These are phyloP conservation scores for Cladosporium halotolerans DNA, from an alignment of 2,329 filamentous ascomycete species.

Conservation along the genomic window DNA sequence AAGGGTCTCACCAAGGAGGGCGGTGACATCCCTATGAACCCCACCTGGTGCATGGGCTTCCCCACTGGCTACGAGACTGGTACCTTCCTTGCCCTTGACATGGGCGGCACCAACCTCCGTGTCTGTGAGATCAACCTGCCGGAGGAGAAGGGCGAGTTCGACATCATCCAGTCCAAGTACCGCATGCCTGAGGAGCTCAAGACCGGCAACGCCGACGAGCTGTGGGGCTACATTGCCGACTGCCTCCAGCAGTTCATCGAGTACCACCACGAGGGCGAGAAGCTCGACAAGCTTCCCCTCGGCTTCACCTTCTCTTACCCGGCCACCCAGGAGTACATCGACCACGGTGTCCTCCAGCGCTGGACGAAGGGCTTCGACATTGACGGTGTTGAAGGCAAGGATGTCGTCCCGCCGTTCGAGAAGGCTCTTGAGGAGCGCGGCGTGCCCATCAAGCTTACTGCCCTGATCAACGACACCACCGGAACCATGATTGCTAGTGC, in stretches of 20 bases:
- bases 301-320: slow-evolving; percentile 97
- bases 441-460: slow-evolving; percentile 85
- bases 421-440: slow-evolving; percentile 67
- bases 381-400: slow-evolving; percentile 79
- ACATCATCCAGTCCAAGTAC: slow-evolving; percentile 95
- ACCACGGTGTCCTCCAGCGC: slow-evolving; percentile 83
- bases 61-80: slow-evolving; percentile 83
- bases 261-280: slow-evolving; percentile 65
- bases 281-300: slow-evolving; percentile 64
- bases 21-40: slow-evolving; percentile 96
- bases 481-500: slow-evolving; percentile 93
- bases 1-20: slow-evolving; percentile 87
- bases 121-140: slow-evolving; percentile 90
- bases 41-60: slow-evolving; percentile 89
- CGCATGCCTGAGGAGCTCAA: slow-evolving; percentile 90
- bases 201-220: slow-evolving; percentile 72
- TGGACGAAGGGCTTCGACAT: slow-evolving; percentile 99
- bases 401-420: slow-evolving; percentile 85
- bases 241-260: slow-evolving; percentile 87
- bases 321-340: slow-evolving; percentile 86
- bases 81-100: slow-evolving; percentile 82
- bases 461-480: slow-evolving; percentile 95
- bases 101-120: slow-evolving; percentile 92
- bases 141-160: slow-evolving; percentile 81
- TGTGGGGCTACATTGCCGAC: slow-evolving; percentile 94